Percentiles rank a stretch among this genome's conserved stretches.
Conservation (phyloP, 2,329 filamentous ascomycete species). For the Cadophora sp. region DNA sequence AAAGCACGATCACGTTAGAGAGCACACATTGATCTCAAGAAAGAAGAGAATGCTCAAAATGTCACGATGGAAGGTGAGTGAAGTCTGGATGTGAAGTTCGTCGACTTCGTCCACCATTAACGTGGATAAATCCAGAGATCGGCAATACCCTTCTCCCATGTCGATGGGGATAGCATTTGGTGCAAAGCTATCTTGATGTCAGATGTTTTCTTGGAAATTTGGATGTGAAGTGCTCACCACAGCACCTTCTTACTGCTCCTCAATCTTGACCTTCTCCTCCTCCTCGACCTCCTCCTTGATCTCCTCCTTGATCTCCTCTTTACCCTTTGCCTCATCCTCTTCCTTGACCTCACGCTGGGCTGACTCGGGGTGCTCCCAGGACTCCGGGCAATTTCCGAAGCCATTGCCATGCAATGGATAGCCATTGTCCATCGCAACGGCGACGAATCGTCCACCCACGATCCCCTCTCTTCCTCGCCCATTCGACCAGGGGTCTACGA, state of each 20-base stretch:
- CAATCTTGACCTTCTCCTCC: slow-evolving; percentile 2
- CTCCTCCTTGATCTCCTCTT: neutral
- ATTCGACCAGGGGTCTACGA: neutral
- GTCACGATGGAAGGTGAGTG: neutral
- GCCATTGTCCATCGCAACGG: neutral
- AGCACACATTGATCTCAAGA: neutral
- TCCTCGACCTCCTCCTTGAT: neutral
- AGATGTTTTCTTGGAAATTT: neutral
- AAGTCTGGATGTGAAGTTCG: slow-evolving; percentile 66
- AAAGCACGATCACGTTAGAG: neutral
- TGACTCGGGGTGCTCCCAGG: neutral
- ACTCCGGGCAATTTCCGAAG: neutral
- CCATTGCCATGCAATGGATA: neutral
- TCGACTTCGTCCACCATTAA: slow-evolving; percentile 99
- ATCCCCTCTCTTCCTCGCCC: neutral
- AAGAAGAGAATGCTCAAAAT: neutral
- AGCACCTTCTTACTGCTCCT: neutral
- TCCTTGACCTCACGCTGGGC: neutral
- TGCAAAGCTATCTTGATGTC: neutral
- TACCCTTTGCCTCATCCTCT: neutral
- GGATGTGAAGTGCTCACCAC: neutral
- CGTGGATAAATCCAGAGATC: slow-evolving; percentile 96
- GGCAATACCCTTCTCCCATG: slow-evolving; percentile 77
- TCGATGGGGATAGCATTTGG: neutral
- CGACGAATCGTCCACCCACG: neutral